Evolutionary conservation across 2,329 filamentous ascomycete genomes (phyloP).

Genomic region (Fusarium sp.): DNA sequence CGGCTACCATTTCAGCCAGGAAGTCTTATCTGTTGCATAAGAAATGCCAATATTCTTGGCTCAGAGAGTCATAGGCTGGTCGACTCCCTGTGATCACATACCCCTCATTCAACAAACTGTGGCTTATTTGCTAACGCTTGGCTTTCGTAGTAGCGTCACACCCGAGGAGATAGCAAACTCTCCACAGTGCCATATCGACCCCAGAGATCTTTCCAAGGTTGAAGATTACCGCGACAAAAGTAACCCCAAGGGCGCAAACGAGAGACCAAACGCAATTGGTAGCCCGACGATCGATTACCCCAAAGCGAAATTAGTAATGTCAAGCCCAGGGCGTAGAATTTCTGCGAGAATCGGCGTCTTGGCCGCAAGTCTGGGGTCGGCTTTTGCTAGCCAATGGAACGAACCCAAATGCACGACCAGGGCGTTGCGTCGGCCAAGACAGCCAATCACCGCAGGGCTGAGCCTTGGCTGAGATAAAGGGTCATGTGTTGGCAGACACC

Average conservation of each 20-base stretch:
- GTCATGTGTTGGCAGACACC: conserved; percentile 27
- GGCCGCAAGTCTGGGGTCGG: conserved; percentile 20
- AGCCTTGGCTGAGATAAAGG: conserved; percentile 33
- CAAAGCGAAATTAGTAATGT: conserved; percentile 2
- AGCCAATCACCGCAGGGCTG: conserved; percentile 10
- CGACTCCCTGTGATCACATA: conserved; percentile 24
- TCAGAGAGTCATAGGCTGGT: conserved; percentile 6
- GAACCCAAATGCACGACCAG: conserved; percentile 10
- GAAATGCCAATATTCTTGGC: conserved; percentile 16
- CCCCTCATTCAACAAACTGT: conserved; percentile 23
- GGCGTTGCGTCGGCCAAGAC: conserved; percentile 14
- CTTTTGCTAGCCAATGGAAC: conserved; percentile 25
- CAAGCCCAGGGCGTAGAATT: conserved; percentile 13
- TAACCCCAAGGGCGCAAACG: neutral
- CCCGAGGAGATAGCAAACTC: neutral
- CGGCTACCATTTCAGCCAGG: neutral
- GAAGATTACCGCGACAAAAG: neutral
- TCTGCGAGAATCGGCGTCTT: conserved; percentile 9
- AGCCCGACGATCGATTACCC: neutral
- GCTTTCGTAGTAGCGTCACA: conserved; percentile 19
- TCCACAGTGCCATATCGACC: neutral
- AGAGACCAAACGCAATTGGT: neutral
- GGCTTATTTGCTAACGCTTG: conserved; percentile 33
- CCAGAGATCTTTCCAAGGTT: neutral
- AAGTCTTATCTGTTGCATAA: conserved; percentile 16